Evolutionary conservation across 1,139 yeast species (phyloP).

Genomic region (Schwanniomyces etchellsii): DNA sequence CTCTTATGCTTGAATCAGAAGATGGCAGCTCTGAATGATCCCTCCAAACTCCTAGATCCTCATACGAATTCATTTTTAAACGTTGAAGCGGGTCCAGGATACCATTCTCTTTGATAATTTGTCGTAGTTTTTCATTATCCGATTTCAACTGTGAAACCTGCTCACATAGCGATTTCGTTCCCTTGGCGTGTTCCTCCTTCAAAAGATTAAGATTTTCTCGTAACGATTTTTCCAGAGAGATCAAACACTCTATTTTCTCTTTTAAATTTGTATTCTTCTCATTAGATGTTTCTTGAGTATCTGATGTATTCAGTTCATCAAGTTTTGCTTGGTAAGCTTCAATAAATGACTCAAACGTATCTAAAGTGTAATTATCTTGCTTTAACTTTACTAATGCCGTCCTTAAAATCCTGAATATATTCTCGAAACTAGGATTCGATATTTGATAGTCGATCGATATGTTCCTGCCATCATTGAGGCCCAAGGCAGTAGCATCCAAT

Average conservation of each 20-base stretch:
- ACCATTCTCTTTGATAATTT: too few relatives aligned
- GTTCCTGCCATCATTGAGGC: conserved; percentile 59
- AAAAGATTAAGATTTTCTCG: too few relatives aligned
- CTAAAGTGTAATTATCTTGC: conserved; percentile 31
- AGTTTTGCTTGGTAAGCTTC: conserved; percentile 21
- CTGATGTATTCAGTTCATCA: conserved; percentile 23
- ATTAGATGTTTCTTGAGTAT: conserved; percentile 20
- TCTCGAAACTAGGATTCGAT: conserved; percentile 47
- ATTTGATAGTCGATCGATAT: conserved; percentile 24
- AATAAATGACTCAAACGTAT: conserved; percentile 26
- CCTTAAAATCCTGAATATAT: conserved; percentile 24
- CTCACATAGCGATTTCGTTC: too few relatives aligned
- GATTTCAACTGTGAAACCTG: too few relatives aligned
- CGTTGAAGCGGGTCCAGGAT: too few relatives aligned
- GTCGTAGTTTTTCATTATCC: too few relatives aligned
- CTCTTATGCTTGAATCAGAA: too few relatives aligned
- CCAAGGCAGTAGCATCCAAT: conserved; percentile 55
- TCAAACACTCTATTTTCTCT: conserved; percentile 10
- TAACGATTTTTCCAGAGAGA: too few relatives aligned
- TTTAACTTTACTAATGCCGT: conserved; percentile 26
- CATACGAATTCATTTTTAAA: too few relatives aligned
- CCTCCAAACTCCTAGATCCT: too few relatives aligned
- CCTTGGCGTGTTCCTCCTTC: conserved; percentile 1
- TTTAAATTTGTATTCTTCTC: conserved; percentile 14
- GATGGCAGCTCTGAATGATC: too few relatives aligned